phyloP scores from a whole-genome alignment of 2,329 filamentous ascomycete species.

The Gremmenia infestans region DNA sequence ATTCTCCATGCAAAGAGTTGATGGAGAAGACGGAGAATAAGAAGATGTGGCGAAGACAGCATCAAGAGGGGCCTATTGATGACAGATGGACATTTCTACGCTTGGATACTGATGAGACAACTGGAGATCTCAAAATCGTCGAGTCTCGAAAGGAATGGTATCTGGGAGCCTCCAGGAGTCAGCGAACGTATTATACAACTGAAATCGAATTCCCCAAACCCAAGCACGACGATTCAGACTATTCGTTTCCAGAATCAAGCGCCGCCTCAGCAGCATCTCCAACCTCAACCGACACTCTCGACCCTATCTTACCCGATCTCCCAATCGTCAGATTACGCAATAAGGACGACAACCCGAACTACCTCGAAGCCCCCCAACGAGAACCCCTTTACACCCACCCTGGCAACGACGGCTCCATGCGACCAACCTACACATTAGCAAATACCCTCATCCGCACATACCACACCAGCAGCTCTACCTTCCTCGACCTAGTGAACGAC shows the following conservation, averaged over 20 bases:
- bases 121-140: constrained; percentile 54
- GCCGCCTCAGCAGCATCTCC: constrained; percentile 1
- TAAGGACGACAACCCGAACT: constrained; percentile 34
- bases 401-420: constrained; percentile 39
- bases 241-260: constrained; percentile 3
- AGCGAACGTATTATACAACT: constrained; percentile 62
- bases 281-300: constrained; percentile 5
- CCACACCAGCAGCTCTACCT: constrained; percentile 46
- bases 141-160: constrained; percentile 68
- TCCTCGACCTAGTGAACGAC: constrained; percentile 56
- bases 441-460: constrained; percentile 53
- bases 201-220: constrained; percentile 40
- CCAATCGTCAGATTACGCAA: constrained; percentile 21
- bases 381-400: constrained; percentile 44
- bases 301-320: constrained; percentile 11
- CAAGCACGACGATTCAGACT: constrained; percentile 4
- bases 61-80: constrained; percentile 66
- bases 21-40: constrained; percentile 41
- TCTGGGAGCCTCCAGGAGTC: constrained; percentile 49
- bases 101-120: constrained; percentile 55
- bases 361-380: constrained; percentile 33
- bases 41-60: constrained; percentile 59
- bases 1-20: constrained; percentile 35
- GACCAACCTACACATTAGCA: constrained; percentile 44
- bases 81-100: constrained; percentile 67